Percentiles rank a stretch among this genome's conserved stretches.
Conservation (phyloP, 768 basidiomycete genomes). For the Macrolepiota albuminosa region DNA sequence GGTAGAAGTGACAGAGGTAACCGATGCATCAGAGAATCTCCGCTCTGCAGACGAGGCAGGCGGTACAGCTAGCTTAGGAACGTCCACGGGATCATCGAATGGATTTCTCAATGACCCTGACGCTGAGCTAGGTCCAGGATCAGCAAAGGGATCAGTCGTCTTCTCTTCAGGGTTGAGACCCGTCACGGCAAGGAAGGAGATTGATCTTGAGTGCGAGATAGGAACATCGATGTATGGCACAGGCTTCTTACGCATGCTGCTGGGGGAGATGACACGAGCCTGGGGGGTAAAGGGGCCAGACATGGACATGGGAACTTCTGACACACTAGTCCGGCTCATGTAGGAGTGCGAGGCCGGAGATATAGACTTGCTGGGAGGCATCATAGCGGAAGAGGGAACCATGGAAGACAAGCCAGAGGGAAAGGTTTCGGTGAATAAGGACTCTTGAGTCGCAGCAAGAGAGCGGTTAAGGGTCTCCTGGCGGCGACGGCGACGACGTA, state of each 20-base stretch:
- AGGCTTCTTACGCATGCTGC: constrained; percentile 12
- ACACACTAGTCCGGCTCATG: background rate
- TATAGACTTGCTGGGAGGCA: background rate
- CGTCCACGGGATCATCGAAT: constrained; percentile 13
- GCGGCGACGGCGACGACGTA: constrained; percentile 15
- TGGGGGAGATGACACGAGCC: background rate
- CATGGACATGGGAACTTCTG: background rate
- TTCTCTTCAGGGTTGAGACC: background rate
- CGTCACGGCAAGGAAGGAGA: background rate
- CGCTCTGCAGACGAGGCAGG: constrained; percentile 9
- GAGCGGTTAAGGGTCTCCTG: constrained; percentile 8
- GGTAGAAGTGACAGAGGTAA: background rate
- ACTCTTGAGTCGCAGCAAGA: constrained; percentile 6
- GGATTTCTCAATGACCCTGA: constrained; percentile 8
- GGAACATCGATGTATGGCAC: constrained; percentile 13
- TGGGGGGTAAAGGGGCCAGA: background rate
- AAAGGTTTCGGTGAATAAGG: constrained; percentile 3
- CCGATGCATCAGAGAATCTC: background rate
- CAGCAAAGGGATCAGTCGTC: constrained; percentile 13
- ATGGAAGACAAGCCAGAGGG: background rate
- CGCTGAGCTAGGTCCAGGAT: constrained; percentile 1
- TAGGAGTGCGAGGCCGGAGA: constrained; percentile 1
- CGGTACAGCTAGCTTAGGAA: constrained; percentile 6
- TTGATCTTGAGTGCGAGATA: background rate
- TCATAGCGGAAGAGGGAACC: background rate